phyloP scores from a whole-genome alignment of 2,329 filamentous ascomycete genomes.

The Fusarium bulbicola region DNA sequence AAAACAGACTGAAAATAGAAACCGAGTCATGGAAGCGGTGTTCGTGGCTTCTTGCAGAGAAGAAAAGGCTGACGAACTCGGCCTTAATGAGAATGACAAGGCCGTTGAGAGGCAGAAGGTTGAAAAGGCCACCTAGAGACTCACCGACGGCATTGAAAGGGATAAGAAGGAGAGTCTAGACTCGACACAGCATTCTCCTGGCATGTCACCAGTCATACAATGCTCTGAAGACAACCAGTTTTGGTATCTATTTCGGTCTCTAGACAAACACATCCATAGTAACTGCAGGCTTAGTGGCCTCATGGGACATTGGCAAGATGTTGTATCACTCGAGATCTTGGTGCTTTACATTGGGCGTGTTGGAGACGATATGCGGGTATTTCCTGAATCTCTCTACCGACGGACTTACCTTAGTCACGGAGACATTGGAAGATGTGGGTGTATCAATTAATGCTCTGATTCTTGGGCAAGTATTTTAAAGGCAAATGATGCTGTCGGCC shows the following conservation, averaged over 20 bases:
- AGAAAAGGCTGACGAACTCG: neutral
- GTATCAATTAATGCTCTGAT: neutral
- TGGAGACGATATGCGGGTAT: neutral
- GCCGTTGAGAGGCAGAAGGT: neutral
- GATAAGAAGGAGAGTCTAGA: conserved; percentile 22
- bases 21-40: neutral
- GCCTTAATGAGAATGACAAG: neutral
- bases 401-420: no score
- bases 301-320: neutral
- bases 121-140: neutral
- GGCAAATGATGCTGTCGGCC: neutral
- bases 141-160: conserved; percentile 20
- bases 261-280: neutral
- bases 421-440: neutral
- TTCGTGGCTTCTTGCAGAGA: neutral
- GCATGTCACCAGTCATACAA: neutral
- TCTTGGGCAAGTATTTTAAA: neutral
- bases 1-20: neutral
- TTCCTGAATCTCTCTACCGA: neutral
- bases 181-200: conserved; percentile 23
- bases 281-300: neutral
- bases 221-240: neutral
- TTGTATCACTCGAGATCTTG: neutral
- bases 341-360: neutral
- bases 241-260: neutral